Evolutionary conservation across 2,329 filamentous ascomycete species (phyloP), one percentile per base, ranked within the genome.

Genomic region (Geosmithia flava): DNA sequence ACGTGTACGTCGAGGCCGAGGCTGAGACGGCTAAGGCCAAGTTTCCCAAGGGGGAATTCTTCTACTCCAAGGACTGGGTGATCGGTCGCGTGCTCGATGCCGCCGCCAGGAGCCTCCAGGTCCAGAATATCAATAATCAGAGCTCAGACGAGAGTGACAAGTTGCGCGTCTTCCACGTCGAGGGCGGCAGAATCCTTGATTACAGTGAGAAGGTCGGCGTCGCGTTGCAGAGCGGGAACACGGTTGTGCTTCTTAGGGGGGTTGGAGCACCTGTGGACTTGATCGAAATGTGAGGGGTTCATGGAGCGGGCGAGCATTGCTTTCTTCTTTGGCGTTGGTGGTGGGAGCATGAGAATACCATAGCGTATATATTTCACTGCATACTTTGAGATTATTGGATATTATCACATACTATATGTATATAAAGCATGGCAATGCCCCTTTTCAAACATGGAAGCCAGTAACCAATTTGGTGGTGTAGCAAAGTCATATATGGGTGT

Each of bases 101-200:
- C 5, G 87, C 87, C 16, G 87, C 88, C 0, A 82, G 78, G 64
- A 76, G 77, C 49, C 62, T 95, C 50, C 86, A 91, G 66, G 81
- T 94, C 8, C 76, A 85, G 58, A 95, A 95, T 55, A 66, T 91
- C 53, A 95, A 95, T 59, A 94, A 94, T 57, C 75, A 84, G 55
- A 82, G 80, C 1, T 77, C 75, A 2, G 76, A 83, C 13, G 87
- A 94, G 68, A 81, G 85, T 61, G 83, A 89, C 50, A 85, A 85
- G 64, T 63, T 98, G 54, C 71, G 93, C 8, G 81, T 98, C 0
- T 98, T 95, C 59, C 90, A 97, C 62, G 87, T 98, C 1, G 90
- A 98, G 61, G 87, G 85, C 0, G 93, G 93, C 0, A 72, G 88
- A 50, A 64, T 98, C 52, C 65, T 98, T 53, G 90, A 93, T 51